Conservation (phyloP, 495 filamentous ascomycete genomes). For the Penicillium egyptiacum region DNA sequence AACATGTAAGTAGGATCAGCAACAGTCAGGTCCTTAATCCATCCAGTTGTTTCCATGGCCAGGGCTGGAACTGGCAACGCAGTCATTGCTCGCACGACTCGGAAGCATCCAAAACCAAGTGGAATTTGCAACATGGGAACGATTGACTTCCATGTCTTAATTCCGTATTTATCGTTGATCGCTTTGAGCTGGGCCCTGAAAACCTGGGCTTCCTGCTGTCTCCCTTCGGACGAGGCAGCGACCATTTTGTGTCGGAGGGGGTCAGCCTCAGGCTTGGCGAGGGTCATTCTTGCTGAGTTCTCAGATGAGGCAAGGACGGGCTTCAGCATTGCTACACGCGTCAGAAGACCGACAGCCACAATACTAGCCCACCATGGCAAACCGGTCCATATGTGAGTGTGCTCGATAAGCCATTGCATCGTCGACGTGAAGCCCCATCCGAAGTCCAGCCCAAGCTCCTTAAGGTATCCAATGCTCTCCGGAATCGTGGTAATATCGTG, state of each 20-base stretch:
- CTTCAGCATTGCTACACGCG: constrained; percentile 66
- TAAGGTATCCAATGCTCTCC: constrained; percentile 79
- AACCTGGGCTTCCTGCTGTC: constrained; percentile 44
- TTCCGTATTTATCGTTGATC: constrained; percentile 53
- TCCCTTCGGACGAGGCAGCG: constrained; percentile 31
- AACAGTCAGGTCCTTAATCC: constrained; percentile 79
- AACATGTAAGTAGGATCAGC: constrained; percentile 74
- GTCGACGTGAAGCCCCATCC: constrained; percentile 72
- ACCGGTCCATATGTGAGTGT: constrained; percentile 70
- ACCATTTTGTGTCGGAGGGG: constrained; percentile 46
- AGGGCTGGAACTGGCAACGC: constrained; percentile 76
- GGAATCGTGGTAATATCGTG: constrained; percentile 53
- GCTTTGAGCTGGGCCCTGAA: constrained; percentile 45
- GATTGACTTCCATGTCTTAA: constrained; percentile 53
- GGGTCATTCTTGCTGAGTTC: constrained; percentile 51
- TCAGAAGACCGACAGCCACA: constrained; percentile 56
- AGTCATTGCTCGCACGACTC: constrained; percentile 72
- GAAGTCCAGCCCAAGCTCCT: constrained; percentile 78
- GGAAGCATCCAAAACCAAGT: constrained; percentile 76
- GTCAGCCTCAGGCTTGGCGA: constrained; percentile 38
- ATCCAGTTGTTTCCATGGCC: constrained; percentile 63
- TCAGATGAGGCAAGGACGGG: constrained; percentile 61
- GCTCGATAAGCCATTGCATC: constrained; percentile 75
- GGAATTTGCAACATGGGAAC: constrained; percentile 66
- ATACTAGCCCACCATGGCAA: constrained; percentile 84